These are phyloP conservation scores for Gardenia jasminoides DNA, from an alignment of 257 asterid genomes.

Conservation along the genomic window DNA sequence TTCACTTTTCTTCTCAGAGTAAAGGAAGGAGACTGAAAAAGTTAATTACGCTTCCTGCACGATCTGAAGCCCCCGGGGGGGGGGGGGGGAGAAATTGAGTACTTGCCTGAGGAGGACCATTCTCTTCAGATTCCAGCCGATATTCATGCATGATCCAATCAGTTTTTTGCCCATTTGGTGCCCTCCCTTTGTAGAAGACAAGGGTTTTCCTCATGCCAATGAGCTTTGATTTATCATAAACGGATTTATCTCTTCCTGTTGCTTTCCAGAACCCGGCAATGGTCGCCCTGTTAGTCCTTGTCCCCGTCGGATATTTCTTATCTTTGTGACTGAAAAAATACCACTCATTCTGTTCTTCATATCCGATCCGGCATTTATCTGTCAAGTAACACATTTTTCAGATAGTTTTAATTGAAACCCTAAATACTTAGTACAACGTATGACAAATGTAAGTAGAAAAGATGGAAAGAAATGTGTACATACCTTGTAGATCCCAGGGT, in stretches of 20 bases:
- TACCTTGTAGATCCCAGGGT: slow-evolving; percentile 87
- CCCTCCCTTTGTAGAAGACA: slow-evolving; percentile 71
- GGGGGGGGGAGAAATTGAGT: not conserved
- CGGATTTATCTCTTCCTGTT: slow-evolving; percentile 68
- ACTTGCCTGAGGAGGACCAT: slow-evolving; percentile 65
- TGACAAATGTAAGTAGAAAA: too few species aligned
- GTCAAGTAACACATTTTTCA: slow-evolving; percentile 8
- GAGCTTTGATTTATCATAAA: slow-evolving; percentile 44
- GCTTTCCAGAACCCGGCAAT: slow-evolving; percentile 81
- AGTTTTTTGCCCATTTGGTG: slow-evolving; percentile 67
- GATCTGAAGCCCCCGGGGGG: not conserved
- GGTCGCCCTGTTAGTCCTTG: slow-evolving; percentile 69
- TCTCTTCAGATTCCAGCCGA: slow-evolving; percentile 58
- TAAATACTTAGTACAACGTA: not conserved
- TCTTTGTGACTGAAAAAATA: slow-evolving; percentile 71
- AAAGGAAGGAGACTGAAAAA: not conserved
- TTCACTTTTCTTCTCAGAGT: not conserved
- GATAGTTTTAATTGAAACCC: not conserved
- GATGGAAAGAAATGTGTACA: not conserved
- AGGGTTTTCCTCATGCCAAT: slow-evolving; percentile 81
- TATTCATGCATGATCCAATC: slow-evolving; percentile 83
- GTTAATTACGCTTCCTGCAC: not conserved
- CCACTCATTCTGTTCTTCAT: slow-evolving; percentile 70
- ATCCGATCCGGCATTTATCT: slow-evolving; percentile 69
- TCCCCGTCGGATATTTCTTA: slow-evolving; percentile 70